Base-by-base conservation (phyloP, 2,329 filamentous ascomycete species). In the Curvularia verruculosa region DNA sequence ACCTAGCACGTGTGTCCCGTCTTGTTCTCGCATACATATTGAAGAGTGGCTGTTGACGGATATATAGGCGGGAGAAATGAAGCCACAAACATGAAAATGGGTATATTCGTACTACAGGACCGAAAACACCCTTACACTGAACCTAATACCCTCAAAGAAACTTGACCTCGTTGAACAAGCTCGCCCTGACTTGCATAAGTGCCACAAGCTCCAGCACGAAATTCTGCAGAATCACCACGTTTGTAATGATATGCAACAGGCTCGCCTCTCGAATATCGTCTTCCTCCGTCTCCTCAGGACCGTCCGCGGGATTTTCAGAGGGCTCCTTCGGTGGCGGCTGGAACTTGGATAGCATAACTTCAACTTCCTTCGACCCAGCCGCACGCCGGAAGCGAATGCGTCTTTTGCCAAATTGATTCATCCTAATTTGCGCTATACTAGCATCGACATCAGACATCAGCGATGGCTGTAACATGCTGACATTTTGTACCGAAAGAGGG, bases 201-300 rank as follows among this genome's bases (percentile, higher is more conserved):
- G 81, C 81, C 10, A 80, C 76, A 12, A 83, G 56, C 67, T 83
- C 81, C 47, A 82, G 65, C 19, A 81, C 73, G 60, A 83, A 83
- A 58, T 82, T 79, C 63, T 83, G 81, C 61, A 83, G 58, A 9
- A 83, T 74, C 5, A 82, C 79, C 39, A 81, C 77, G 58, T 83
- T 83, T 9, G 81, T 83, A 31, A 82, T 70, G 28, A 83, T 76
- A 63, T 83, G 81, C 53, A 81, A 71, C 28, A 83, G 63, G 60
- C 77, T 81, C 13, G 79, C 80, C 50, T 79, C 75, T 52, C 69
- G 70, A n/a, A 71, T 61, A 49, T 71, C 66, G 9, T 75, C 70
- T 23, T 67, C 66, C 31, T 56, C 64, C 34, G 60, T 54, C 41
- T 54, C 34, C 24, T 65, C 63, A 40, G 54, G 59, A 19, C 64